Evolutionary conservation across 352 stramenopile species (phyloP).

Genomic region (Stramenopiles sp.): DNA sequence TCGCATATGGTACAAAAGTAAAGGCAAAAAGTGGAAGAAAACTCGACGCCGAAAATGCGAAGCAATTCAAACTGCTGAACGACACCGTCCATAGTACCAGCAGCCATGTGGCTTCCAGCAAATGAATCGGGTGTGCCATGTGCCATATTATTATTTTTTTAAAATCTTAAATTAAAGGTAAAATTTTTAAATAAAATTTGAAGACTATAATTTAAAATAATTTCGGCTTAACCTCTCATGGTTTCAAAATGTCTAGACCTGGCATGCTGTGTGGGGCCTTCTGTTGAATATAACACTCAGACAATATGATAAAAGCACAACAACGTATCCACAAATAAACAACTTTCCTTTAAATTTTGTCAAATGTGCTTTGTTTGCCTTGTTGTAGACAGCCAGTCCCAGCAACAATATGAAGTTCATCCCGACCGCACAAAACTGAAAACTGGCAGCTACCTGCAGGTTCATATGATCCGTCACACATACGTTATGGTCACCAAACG

Average conservation of each 20-base stretch:
- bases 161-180: no score
- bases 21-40: not conserved
- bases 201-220: no score
- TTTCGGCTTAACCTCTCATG: no score
- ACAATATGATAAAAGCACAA: not conserved
- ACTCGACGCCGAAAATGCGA: not conserved
- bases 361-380: not conserved
- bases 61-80: not conserved
- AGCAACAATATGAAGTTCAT: not conserved
- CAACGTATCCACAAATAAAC: not conserved
- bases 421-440: not conserved
- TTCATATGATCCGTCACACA: not conserved
- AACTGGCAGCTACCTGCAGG: not conserved
- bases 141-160: no score
- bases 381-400: not conserved
- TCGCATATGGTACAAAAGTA: not conserved
- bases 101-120: no score
- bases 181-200: no score
- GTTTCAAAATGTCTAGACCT: no score
- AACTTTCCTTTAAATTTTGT: not conserved
- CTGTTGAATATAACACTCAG: no score
- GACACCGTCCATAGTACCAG: no score
- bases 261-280: no score
- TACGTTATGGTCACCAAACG: slow-evolving; percentile 32
- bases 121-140: no score